phyloP scores from a whole-genome alignment of 768 basidiomycete species.

The Clitopilus hobsonii region DNA sequence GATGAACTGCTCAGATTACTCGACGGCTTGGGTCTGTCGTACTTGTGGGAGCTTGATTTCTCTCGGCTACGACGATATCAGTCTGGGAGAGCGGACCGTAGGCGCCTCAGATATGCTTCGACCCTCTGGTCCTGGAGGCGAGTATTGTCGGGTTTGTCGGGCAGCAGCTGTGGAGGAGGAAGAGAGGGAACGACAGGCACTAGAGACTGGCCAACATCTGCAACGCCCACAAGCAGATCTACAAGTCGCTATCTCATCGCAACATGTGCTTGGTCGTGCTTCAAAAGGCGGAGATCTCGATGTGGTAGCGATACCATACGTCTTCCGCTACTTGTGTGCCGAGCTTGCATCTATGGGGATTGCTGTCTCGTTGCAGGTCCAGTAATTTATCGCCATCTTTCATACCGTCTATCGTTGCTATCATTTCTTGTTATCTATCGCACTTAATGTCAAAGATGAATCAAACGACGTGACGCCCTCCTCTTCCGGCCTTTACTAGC shows the following conservation, averaged over 20 bases:
- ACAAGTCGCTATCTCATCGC: conserved; percentile 59
- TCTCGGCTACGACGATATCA: conserved; percentile 89
- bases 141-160: conserved; percentile 95
- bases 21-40: conserved; percentile 98
- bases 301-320: conserved; percentile 92
- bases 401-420: background rate
- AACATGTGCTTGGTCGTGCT: conserved; percentile 56
- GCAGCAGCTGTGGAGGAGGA: conserved; percentile 62
- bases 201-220: conserved; percentile 51
- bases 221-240: conserved; percentile 47
- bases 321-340: conserved; percentile 90
- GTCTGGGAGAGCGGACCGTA: conserved; percentile 57
- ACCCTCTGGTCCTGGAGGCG: conserved; percentile 73
- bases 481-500: no score
- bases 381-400: conserved; percentile 24
- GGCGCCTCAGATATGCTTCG: conserved; percentile 47
- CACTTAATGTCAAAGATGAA: background rate
- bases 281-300: conserved; percentile 82
- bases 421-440: background rate
- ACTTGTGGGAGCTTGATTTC: conserved; percentile 95
- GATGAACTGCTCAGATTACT: conserved; percentile 99
- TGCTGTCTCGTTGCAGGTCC: conserved; percentile 77
- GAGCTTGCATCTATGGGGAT: conserved; percentile 99
- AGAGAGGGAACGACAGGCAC: conserved; percentile 51
- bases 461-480: no score